A percentile compares a stretch with the other conserved stretches of the same genome.
Evolutionary conservation across 179 eudicot species (phyloP).

Genomic region (Gypsophila paniculata): DNA sequence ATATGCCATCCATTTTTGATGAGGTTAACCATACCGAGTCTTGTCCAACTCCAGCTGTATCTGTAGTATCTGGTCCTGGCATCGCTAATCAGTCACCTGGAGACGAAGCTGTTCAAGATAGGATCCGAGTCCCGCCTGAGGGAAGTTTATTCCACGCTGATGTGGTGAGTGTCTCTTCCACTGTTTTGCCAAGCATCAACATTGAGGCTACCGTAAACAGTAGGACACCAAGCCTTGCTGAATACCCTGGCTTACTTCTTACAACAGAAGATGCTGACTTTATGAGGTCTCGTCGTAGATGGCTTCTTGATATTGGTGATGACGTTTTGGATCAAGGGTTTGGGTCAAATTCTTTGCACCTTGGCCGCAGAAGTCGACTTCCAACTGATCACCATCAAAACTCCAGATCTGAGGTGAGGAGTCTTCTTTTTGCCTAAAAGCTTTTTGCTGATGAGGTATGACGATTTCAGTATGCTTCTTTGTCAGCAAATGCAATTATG

Average conservation of each 20-base stretch:
- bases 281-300: constrained; percentile 59
- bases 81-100: constrained; percentile 19
- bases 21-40: constrained; percentile 32
- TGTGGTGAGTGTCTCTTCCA: no score
- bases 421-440: no score
- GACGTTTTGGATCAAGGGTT: no score
- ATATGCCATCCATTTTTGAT: constrained; percentile 16
- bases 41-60: constrained; percentile 29
- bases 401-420: constrained; percentile 65
- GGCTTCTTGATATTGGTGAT: constrained; percentile 66
- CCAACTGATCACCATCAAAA: constrained; percentile 46
- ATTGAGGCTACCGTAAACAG: constrained; percentile 53
- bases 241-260: constrained; percentile 47
- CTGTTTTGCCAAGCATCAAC: no score
- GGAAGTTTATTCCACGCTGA: no score
- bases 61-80: not conserved
- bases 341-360: constrained; percentile 42
- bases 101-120: constrained; percentile 34
- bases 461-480: not conserved
- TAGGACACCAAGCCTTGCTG: constrained; percentile 60
- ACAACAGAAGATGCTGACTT: constrained; percentile 49
- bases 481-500: not conserved
- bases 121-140: no score
- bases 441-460: not conserved
- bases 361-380: constrained; percentile 40